A percentile compares a stretch with the other conserved stretches of the same genome.
Conservation (phyloP, 257 asterid species). For the Solanum piurae region DNA sequence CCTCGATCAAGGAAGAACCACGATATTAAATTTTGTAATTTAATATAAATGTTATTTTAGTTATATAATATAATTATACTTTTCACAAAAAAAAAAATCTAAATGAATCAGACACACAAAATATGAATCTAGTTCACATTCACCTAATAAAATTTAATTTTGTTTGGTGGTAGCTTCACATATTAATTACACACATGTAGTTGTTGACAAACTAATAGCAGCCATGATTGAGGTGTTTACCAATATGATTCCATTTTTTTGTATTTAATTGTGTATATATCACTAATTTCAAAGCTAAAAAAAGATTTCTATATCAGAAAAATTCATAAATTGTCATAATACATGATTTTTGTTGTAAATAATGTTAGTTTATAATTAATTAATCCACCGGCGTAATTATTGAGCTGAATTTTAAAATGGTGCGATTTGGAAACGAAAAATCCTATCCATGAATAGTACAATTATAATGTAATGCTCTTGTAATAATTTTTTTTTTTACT, state of each 20-base stretch:
- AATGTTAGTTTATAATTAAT: background rate
- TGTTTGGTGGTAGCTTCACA: background rate
- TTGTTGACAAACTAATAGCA: background rate
- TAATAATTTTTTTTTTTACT: too few species aligned
- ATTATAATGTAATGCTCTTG: too few species aligned
- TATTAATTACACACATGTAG: background rate
- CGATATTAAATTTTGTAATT: background rate
- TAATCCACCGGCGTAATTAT: background rate
- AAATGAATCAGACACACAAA: background rate
- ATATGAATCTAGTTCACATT: background rate
- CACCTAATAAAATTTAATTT: background rate
- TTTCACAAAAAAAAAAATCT: too few species aligned
- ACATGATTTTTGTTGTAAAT: background rate
- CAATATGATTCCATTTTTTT: background rate
- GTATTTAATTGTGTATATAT: background rate
- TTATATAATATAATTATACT: background rate
- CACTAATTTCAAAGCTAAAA: background rate
- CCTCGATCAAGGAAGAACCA: accelerated
- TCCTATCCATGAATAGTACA: background rate
- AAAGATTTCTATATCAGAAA: background rate
- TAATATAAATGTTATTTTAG: too few species aligned
- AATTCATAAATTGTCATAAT: background rate
- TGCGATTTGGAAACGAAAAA: background rate
- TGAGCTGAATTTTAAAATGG: background rate
- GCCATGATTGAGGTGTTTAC: background rate